These are phyloP conservation scores for Leptomonas pyrrhocoris DNA, from an alignment of 208 protist genomes.

Conservation along the genomic window DNA sequence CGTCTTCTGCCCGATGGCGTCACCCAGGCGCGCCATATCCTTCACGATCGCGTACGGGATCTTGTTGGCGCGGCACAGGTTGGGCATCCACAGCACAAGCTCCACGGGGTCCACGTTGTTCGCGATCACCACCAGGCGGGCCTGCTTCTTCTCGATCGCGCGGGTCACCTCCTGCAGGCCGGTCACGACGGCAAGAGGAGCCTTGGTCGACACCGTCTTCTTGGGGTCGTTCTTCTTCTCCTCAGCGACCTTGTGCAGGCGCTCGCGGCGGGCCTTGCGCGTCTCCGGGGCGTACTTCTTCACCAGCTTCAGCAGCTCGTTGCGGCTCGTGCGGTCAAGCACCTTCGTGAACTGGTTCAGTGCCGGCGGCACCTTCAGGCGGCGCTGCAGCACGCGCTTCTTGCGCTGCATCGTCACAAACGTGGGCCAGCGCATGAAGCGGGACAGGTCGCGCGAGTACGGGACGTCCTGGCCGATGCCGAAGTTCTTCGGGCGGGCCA, in stretches of 20 bases:
- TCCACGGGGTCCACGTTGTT: constrained; percentile 99
- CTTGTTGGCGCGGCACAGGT: constrained; percentile 98
- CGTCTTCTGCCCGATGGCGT: constrained; percentile 97
- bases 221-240: constrained; percentile 91
- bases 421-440: constrained; percentile 98
- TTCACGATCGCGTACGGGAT: constrained; percentile 99
- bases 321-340: constrained; percentile 91
- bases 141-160: constrained; percentile 98
- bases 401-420: constrained; percentile 99
- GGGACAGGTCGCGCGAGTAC: constrained; percentile 95
- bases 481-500: constrained; percentile 89
- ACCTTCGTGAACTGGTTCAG: constrained; percentile 94
- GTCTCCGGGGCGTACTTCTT: constrained; percentile 99
- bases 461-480: constrained; percentile 94
- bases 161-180: constrained; percentile 99
- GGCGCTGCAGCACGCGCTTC: constrained; percentile 96
- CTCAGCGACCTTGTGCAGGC: constrained; percentile 93
- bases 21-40: constrained; percentile 98
- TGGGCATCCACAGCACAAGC: constrained; percentile 99
- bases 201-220: constrained; percentile 84
- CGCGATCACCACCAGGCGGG: constrained; percentile 99
- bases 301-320: constrained; percentile 98
- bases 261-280: constrained; percentile 94
- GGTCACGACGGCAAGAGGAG: constrained; percentile 91
- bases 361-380: constrained; percentile 96